Evolutionary conservation across 1,284 basidiomycete species (phyloP), one percentile per base, ranked within the genome.

Genomic region (Cryptococcus sp.): DNA sequence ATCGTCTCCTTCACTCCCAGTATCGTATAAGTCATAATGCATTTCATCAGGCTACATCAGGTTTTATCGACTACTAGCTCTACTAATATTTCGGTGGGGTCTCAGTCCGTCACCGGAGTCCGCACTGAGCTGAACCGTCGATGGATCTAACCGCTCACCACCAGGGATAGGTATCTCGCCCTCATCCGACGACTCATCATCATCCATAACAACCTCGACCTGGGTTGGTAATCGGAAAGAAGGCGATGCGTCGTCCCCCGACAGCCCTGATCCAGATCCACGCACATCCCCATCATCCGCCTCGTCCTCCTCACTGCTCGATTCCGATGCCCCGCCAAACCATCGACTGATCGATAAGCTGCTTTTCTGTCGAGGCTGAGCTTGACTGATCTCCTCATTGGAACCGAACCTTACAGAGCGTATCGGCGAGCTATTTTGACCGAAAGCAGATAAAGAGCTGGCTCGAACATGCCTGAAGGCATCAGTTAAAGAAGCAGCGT

Each of bases 391-490:
- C 21, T 24, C 41, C 23, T 43, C 4, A 43, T 43, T 19, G 4
- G 36, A 39, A 7, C 41, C 41, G 16, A 43, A 43, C 22, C 56
- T 43, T 16, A 55, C 51, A 9, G 59, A 56, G 16, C 64, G 60
- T 40, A 65, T 62, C 14, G 59, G 59, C 13, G 60, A 61, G 23
- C 54, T 53, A 16, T 19, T 19, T 3, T 22, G 21, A 14, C 50
- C 47, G 34, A 71, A 59, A 4, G 64, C 62, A 1, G 67, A 56
- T 2, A 64, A 37, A 1, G 64, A 64, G 1, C 64, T 58, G 3
- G 68, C 55, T 9, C 67, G 57, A 41, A 72, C 64, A 46, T 67
- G 64, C 31, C 67, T 59, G 41, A 72, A 52, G 10, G 63, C 66
- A 21, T 68, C 67, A 18, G 64, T 61, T 16, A 66, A 23, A 2